Percentiles rank a stretch among this genome's conserved stretches.
phyloP scores from a whole-genome alignment of 805 yeast species.

The Kluyveromyces starmeri region DNA sequence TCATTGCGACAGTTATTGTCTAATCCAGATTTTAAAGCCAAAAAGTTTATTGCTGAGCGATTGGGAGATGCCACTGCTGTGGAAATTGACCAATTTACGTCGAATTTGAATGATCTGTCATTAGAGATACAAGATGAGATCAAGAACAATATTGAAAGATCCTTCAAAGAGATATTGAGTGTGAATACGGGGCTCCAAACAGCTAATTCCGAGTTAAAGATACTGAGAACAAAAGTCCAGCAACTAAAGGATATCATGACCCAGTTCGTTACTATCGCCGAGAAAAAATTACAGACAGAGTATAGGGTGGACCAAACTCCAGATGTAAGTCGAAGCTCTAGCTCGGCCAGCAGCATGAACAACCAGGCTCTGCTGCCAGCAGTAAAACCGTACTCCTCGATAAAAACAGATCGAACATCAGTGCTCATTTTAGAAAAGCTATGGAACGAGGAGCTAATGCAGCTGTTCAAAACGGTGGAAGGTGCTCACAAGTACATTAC shows the following conservation, averaged over 20 bases:
- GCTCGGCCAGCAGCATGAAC: conserved; percentile 7
- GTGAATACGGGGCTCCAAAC: conserved; percentile 51
- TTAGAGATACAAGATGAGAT: conserved; percentile 46
- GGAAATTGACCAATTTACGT: conserved; percentile 62
- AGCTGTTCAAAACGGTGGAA: conserved; percentile 72
- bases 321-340: conserved; percentile 1
- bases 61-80: conserved; percentile 59
- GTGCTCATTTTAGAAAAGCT: conserved; percentile 65
- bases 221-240: conserved; percentile 48
- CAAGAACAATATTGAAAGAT: conserved; percentile 49
- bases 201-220: conserved; percentile 58
- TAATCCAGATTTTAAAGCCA: conserved; percentile 39
- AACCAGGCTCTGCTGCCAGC: conserved; percentile 19
- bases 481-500: conserved; percentile 81
- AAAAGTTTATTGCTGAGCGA: conserved; percentile 38
- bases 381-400: conserved; percentile 9
- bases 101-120: conserved; percentile 42
- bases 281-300: conserved; percentile 43
- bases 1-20: conserved; percentile 29
- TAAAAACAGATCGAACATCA: conserved; percentile 51
- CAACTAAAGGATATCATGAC: conserved; percentile 52
- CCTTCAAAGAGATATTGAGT: conserved; percentile 51
- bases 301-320: conserved; percentile 2
- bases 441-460: conserved; percentile 69
- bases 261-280: conserved; percentile 54